Percentiles rank a stretch among this genome's conserved stretches.
These are phyloP conservation scores for Cairneyella variabilis DNA, from an alignment of 495 filamentous ascomycete genomes.

Conservation along the genomic window DNA sequence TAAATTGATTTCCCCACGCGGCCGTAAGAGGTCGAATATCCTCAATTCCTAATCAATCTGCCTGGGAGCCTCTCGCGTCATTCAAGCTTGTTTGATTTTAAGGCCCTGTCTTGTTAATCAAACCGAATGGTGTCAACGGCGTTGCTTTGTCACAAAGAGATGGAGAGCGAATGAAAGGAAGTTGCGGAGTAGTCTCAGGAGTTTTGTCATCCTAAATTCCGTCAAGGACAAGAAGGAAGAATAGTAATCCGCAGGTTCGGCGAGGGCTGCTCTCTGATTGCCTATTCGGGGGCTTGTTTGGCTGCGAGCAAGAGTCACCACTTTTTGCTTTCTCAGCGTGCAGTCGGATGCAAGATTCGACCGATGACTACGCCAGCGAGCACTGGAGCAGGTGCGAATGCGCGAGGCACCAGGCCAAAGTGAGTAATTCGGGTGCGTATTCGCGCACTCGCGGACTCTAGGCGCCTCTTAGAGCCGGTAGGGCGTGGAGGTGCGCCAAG, in stretches of 20 bases:
- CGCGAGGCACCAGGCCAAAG: too few relatives aligned
- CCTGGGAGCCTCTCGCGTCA: neutral
- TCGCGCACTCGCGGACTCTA: too few relatives aligned
- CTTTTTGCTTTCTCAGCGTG: neutral
- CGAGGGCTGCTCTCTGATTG: neutral
- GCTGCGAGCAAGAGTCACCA: neutral
- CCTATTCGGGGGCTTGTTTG: neutral
- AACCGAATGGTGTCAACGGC: conserved; percentile 16
- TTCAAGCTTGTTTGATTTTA: neutral
- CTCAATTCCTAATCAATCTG: neutral
- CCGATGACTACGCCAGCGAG: too few relatives aligned
- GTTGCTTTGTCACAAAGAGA: conserved; percentile 14
- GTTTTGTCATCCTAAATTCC: conserved; percentile 16
- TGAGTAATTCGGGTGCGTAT: too few relatives aligned
- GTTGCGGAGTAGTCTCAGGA: neutral
- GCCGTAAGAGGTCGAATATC: neutral
- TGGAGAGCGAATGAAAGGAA: neutral
- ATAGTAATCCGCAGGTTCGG: neutral
- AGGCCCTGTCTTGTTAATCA: conserved; percentile 7
- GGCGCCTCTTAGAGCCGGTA: neutral
- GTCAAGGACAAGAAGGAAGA: neutral
- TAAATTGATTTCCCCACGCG: neutral
- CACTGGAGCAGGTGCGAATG: too few relatives aligned
- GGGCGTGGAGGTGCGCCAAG: neutral
- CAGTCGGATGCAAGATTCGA: too few relatives aligned